These are phyloP conservation scores for Blastobotrys arbuscula DNA, from an alignment of 1,139 yeast genomes.

Conservation along the genomic window DNA sequence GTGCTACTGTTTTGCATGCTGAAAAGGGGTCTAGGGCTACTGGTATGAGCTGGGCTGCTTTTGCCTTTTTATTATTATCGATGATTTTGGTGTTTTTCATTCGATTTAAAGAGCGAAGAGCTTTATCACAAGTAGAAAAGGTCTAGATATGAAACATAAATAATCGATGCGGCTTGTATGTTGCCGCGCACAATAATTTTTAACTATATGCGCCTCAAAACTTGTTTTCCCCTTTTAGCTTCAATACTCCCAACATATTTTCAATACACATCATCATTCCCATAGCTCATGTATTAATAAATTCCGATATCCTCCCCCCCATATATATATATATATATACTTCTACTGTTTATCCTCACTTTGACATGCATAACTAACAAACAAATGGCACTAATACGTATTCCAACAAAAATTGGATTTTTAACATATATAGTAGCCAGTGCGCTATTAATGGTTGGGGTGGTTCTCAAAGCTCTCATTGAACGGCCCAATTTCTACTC, in stretches of 20 bases:
- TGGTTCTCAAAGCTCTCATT: constrained; percentile 33
- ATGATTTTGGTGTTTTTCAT: constrained; percentile 2
- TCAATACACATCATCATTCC: no score
- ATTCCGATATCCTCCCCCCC: no score
- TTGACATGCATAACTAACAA: no score
- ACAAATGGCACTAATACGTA: neutral
- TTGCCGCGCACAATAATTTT: no score
- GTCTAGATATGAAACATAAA: neutral
- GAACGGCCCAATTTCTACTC: constrained; percentile 41
- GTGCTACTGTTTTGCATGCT: constrained; percentile 46
- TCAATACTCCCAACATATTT: no score
- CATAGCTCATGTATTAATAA: no score
- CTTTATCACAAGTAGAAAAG: neutral
- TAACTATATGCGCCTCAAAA: no score
- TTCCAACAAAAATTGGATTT: constrained; percentile 23
- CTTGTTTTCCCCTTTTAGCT: no score
- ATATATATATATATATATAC: no score
- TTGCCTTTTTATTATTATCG: constrained; percentile 37
- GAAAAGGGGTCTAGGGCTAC: constrained; percentile 50
- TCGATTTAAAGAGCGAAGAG: constrained; percentile 4
- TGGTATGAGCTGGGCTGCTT: constrained; percentile 58
- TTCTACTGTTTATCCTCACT: no score
- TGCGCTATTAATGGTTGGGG: constrained; percentile 30
- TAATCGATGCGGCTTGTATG: neutral
- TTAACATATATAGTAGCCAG: constrained; percentile 18